These are phyloP conservation scores for Middelhovenomyces tepae DNA, from an alignment of 805 yeast genomes.

Conservation along the genomic window DNA sequence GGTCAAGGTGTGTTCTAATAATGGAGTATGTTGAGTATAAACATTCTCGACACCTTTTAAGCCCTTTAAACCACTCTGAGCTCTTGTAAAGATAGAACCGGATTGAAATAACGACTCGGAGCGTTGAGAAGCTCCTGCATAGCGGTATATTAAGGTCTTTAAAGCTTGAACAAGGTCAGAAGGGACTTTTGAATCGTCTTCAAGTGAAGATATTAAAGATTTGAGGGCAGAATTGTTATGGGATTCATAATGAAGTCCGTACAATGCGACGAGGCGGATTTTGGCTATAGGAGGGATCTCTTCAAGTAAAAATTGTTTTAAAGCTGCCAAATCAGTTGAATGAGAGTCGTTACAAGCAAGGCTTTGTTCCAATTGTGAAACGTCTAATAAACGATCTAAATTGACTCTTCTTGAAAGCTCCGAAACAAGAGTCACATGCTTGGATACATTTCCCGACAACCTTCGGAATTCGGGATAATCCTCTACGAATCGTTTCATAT, in stretches of 20 bases:
- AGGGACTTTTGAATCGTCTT: conserved; percentile 15
- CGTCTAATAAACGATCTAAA: conserved; percentile 56
- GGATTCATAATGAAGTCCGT: conserved; percentile 60
- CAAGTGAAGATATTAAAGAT: conserved; percentile 16
- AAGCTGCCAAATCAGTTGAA: conserved; percentile 43
- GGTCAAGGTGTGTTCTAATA: conserved; percentile 43
- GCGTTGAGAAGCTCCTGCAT: conserved; percentile 38
- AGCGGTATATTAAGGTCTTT: conserved; percentile 35
- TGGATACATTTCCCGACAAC: conserved; percentile 77
- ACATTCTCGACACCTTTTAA: conserved; percentile 42
- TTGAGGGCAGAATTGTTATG: conserved; percentile 35
- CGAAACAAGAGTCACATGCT: conserved; percentile 83
- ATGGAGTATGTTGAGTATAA: conserved; percentile 86
- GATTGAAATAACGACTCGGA: conserved; percentile 33
- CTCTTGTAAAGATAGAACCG: conserved; percentile 32
- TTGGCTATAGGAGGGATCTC: conserved; percentile 38
- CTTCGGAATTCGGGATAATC: conserved; percentile 91
- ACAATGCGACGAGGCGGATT: conserved; percentile 63
- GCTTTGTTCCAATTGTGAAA: conserved; percentile 85
- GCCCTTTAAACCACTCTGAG: conserved; percentile 36
- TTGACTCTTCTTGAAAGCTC: conserved; percentile 75
- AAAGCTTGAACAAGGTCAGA: conserved; percentile 35
- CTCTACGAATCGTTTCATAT: conserved; percentile 84
- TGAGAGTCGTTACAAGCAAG: conserved; percentile 60
- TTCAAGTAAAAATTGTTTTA: conserved; percentile 43